phyloP scores from a whole-genome alignment of 192 early-diverging fungal genomes.

The Podochytrium sp. region DNA sequence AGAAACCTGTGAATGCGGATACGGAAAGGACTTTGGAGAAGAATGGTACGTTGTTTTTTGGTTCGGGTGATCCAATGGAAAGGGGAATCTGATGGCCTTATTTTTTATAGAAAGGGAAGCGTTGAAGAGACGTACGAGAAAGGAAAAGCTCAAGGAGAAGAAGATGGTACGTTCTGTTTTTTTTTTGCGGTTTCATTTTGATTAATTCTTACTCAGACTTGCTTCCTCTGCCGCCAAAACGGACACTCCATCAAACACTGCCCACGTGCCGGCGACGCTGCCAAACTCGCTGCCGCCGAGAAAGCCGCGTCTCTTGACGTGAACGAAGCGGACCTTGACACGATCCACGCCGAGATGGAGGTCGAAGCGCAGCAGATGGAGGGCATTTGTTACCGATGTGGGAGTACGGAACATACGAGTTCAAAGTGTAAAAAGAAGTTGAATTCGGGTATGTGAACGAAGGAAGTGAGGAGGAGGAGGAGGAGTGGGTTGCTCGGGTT shows the following conservation, averaged over 20 bases:
- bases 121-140: conserved; percentile 38
- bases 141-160: conserved; percentile 44
- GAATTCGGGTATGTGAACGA: conserved; percentile 38
- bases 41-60: too few species aligned
- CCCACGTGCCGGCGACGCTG: conserved; percentile 48
- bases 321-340: conserved; percentile 1
- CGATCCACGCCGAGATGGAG: conserved; percentile 34
- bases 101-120: conserved; percentile 38
- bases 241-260: conserved; percentile 88
- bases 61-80: too few species aligned
- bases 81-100: too few species aligned
- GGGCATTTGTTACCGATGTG: conserved; percentile 89
- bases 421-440: conserved; percentile 69
- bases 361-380: conserved; percentile 34
- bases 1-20: too few species aligned
- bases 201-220: conserved; percentile 50
- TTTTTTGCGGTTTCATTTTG: neutral
- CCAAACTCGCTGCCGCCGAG: neutral
- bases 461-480: neutral
- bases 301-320: neutral
- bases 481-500: neutral
- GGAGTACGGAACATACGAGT: conserved; percentile 81
- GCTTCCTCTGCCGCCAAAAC: conserved; percentile 82
- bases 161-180: conserved; percentile 37
- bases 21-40: too few species aligned